Percentiles rank a stretch among this genome's conserved stretches.
Conservation (phyloP, 148 eudicot species). For the Silene conica region DNA sequence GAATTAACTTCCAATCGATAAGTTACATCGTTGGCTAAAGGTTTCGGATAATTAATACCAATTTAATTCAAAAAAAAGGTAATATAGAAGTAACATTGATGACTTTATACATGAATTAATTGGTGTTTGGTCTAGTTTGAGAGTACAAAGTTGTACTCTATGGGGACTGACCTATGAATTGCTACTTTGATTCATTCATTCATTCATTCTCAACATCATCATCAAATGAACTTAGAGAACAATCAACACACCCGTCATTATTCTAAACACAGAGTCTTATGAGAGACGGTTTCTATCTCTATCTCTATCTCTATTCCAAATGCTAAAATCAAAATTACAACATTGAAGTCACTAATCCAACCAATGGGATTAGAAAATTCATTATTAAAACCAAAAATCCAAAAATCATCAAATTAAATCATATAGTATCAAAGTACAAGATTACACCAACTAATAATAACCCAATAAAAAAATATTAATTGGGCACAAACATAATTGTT, state of each 20-base stretch:
- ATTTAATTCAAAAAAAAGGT: too few relatives aligned
- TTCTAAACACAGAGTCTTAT: too few relatives aligned
- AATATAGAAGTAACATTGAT: too few relatives aligned
- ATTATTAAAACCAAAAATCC: constrained; percentile 5
- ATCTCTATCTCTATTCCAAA: not conserved
- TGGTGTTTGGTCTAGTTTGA: not conserved
- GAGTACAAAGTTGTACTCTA: not conserved
- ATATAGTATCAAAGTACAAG: constrained; percentile 15
- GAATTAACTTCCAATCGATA: too few relatives aligned
- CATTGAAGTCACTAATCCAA: not conserved
- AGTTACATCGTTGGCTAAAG: too few relatives aligned
- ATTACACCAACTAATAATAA: constrained; percentile 10
- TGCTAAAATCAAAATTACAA: not conserved
- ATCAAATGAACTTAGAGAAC: not conserved
- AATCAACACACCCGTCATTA: not conserved
- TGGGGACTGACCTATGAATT: not conserved
- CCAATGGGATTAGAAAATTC: not conserved
- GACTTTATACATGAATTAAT: not conserved
- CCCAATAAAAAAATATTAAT: constrained; percentile 6
- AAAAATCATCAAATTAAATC: constrained; percentile 4
- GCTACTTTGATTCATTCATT: not conserved
- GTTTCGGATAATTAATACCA: too few relatives aligned
- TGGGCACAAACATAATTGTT: constrained; percentile 6
- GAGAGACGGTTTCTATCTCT: too few relatives aligned
- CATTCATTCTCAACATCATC: not conserved